Evolutionary conservation across 2,329 filamentous ascomycete species (phyloP).

Genomic region (Fusarium sp.): DNA sequence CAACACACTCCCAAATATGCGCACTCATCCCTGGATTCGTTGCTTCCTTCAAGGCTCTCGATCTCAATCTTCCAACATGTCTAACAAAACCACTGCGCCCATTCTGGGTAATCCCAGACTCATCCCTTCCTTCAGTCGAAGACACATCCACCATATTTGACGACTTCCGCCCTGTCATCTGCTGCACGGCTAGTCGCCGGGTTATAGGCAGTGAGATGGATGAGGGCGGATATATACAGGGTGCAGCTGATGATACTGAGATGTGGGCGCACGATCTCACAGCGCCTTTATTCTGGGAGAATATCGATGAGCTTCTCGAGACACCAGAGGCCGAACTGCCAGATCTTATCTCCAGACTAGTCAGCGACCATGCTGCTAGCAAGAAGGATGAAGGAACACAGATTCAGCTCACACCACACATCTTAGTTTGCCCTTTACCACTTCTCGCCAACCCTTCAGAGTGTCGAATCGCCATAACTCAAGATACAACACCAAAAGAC

Average conservation of each 20-base stretch:
- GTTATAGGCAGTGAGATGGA: slow-evolving; percentile 73
- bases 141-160: slow-evolving; percentile 57
- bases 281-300: slow-evolving; percentile 81
- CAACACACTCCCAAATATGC: slow-evolving; percentile 82
- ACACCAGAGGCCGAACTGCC: slow-evolving; percentile 74
- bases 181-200: slow-evolving; percentile 85
- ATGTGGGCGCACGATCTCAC: slow-evolving; percentile 89
- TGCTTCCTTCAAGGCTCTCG: slow-evolving; percentile 64
- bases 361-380: slow-evolving; percentile 47
- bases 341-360: slow-evolving; percentile 60
- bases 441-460: slow-evolving; percentile 33
- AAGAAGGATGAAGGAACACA: slow-evolving; percentile 12
- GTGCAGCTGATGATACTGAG: slow-evolving; percentile 94
- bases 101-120: slow-evolving; percentile 82
- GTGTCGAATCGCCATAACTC: slow-evolving; percentile 58
- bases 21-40: slow-evolving; percentile 68
- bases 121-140: slow-evolving; percentile 55
- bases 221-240: slow-evolving; percentile 84
- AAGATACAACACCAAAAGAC: slow-evolving; percentile 58
- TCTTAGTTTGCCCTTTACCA: slow-evolving; percentile 54
- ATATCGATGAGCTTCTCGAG: slow-evolving; percentile 69
- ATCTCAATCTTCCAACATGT: slow-evolving; percentile 65
- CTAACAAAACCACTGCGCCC: slow-evolving; percentile 80
- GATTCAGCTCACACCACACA: slow-evolving; percentile 51
- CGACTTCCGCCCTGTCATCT: slow-evolving; percentile 78